Evolutionary conservation across 192 early-diverging fungal genomes (phyloP).

Genomic region (Coemansia sp.): DNA sequence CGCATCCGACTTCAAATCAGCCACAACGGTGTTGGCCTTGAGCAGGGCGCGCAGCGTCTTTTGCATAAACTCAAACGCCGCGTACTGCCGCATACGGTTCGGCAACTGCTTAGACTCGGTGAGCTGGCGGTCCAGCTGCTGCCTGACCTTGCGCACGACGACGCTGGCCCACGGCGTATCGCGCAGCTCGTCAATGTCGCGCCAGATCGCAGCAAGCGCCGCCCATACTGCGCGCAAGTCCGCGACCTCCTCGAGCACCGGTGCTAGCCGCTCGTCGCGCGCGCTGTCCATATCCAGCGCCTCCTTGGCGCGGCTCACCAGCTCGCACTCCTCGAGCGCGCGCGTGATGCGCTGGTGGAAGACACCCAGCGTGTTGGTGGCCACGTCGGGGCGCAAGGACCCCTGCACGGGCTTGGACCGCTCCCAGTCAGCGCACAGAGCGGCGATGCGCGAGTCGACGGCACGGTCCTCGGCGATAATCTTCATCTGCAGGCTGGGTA

Average conservation of each 20-base stretch:
- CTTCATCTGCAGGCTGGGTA: conserved; percentile 91
- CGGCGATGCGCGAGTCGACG: conserved; percentile 81
- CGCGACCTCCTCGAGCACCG: conserved; percentile 87
- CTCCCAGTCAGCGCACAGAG: conserved; percentile 91
- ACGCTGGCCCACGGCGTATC: conserved; percentile 88
- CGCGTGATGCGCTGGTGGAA: conserved; percentile 85
- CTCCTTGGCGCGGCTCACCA: conserved; percentile 90
- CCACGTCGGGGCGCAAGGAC: conserved; percentile 84
- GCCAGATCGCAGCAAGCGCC: conserved; percentile 82
- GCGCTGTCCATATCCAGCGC: conserved; percentile 85
- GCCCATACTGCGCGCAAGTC: conserved; percentile 96
- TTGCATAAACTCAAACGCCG: conserved; percentile 94
- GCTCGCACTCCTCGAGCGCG: conserved; percentile 84
- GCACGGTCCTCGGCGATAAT: conserved; percentile 92
- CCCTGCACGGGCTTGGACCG: conserved; percentile 94
- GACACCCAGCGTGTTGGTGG: conserved; percentile 77
- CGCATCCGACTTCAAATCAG: conserved; percentile 96
- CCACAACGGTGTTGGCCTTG: conserved; percentile 78
- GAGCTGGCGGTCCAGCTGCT: conserved; percentile 82
- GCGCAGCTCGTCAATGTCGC: conserved; percentile 77
- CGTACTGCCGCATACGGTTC: conserved; percentile 97
- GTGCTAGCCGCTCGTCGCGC: conserved; percentile 71
- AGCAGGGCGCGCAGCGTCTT: conserved; percentile 78
- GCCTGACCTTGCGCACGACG: conserved; percentile 89
- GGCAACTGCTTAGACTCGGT: conserved; percentile 89